Evolutionary conservation across 2,329 filamentous ascomycete genomes (phyloP).

Genomic region (Coniella vitis): DNA sequence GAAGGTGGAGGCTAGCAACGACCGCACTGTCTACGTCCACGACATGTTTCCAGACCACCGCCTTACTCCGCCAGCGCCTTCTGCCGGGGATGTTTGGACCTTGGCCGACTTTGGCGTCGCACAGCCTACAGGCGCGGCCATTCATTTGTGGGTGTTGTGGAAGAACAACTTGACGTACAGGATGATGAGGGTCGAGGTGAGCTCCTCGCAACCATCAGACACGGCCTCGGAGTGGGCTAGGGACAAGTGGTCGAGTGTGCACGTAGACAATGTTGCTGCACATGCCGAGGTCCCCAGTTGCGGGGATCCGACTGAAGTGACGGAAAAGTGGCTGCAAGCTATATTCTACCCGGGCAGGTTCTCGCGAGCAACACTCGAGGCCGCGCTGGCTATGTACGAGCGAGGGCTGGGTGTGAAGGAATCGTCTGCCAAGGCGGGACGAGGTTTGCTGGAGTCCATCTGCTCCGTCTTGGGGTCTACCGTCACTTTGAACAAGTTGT

Average conservation of each 20-base stretch:
- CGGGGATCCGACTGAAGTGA: constrained; percentile 61
- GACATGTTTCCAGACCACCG: constrained; percentile 59
- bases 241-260: constrained; percentile 63
- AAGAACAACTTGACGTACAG: constrained; percentile 77
- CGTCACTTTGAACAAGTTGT: constrained; percentile 54
- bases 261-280: constrained; percentile 50
- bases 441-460: constrained; percentile 67
- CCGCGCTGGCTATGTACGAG: constrained; percentile 75
- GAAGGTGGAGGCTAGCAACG: constrained; percentile 55
- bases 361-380: constrained; percentile 71
- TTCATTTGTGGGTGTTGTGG: constrained; percentile 71
- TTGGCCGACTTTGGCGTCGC: constrained; percentile 68
- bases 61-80: constrained; percentile 62
- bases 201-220: constrained; percentile 34
- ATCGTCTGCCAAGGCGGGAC: constrained; percentile 35
- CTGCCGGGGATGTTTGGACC: constrained; percentile 70
- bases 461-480: constrained; percentile 65
- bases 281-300: constrained; percentile 51
- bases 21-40: constrained; percentile 56
- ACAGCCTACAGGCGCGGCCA: constrained; percentile 43
- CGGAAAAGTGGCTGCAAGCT: constrained; percentile 80
- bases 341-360: constrained; percentile 81
- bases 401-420: constrained; percentile 47
- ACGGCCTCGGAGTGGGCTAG: constrained; percentile 51
- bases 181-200: constrained; percentile 57